Evolutionary conservation across 208 protist species (phyloP), one percentile per base, ranked within the genome.

Genomic region (Leishmania gerbilli): DNA sequence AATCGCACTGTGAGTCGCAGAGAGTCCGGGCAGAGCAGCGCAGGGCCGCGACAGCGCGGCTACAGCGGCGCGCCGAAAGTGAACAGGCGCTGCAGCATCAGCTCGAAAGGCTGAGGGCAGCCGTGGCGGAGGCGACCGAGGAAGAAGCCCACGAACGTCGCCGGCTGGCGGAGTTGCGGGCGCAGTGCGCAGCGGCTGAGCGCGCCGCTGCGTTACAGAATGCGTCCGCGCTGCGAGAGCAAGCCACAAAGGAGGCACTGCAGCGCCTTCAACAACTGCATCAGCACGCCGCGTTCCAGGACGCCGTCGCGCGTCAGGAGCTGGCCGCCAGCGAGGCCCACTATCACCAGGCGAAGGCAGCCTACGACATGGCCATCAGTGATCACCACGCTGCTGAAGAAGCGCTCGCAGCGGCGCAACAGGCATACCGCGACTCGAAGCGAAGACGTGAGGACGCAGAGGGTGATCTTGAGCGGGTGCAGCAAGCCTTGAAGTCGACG

Each of bases 241-340:
- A 37, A 11, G 76, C 71, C 1, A 8, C 58, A 9, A 40, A 56
- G 13, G 71, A 77, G 15, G 56, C 55, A 19, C 49, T 79, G 27
- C 68, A 42, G 15, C 77, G 72, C 13, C 15, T 85, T 34, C 7
- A 17, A 11, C 62, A 24, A 56, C 76, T 81, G 15, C 76, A 77
- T 42, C 71, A 77, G 7, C 51, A 80, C 1, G 82, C 77, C 15
- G 15, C 40, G 42, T 21, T 51, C 31, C 76, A 64, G 47, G 42
- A 58, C 37, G 76, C 58, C 67, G 58, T 85, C 9, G 76, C 49
- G 40, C 71, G 78, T 17, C 58, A 81, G n/a, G 83, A 80, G 55
- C 47, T 77, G 58, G 74, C 74, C 0, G 76, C 68, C 31, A 80
- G 75, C 47, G 74, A 84, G 19, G 74, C 69, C 0, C 58, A 34